phyloP scores from a whole-genome alignment of 331 rosid species.

The Malus hybrid region DNA sequence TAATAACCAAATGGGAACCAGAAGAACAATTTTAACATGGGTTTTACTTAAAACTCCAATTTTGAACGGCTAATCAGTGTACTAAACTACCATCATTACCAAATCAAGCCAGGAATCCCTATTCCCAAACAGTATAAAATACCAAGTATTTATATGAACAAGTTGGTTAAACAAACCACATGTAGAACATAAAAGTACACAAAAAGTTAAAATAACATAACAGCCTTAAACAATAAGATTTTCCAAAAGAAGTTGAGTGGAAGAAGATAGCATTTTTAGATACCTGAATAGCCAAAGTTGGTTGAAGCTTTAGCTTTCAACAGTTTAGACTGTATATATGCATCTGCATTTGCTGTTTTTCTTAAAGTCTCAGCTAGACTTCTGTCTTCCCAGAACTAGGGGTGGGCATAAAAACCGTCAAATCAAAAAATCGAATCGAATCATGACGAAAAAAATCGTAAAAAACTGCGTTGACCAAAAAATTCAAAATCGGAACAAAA shows the following conservation, averaged over 20 bases:
- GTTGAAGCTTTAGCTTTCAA: not conserved
- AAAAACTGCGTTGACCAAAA: too few relatives aligned
- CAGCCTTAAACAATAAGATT: not conserved
- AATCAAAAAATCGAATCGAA: too few relatives aligned
- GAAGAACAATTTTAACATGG: constrained; percentile 6
- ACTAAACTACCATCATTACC: not conserved
- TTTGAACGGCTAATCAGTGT: not conserved
- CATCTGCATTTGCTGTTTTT: not conserved
- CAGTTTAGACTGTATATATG: not conserved
- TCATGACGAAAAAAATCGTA: rapidly evolving
- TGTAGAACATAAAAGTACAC: not conserved
- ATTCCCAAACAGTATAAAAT: constrained; percentile 1
- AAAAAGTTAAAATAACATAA: too few relatives aligned
- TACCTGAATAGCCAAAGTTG: constrained; percentile 7
- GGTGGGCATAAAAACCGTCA: too few relatives aligned
- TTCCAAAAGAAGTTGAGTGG: not conserved
- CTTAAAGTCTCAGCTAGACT: not conserved
- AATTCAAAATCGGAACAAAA: too few relatives aligned
- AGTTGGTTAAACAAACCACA: constrained; percentile 26
- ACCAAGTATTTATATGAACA: constrained; percentile 14
- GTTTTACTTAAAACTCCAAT: not conserved
- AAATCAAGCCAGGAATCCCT: constrained; percentile 17
- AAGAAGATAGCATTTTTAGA: constrained; percentile 2
- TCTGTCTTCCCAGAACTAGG: not conserved
- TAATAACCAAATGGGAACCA: constrained; percentile 20